Evolutionary conservation across 2,329 filamentous ascomycete species (phyloP), one percentile per base, ranked within the genome.

Genomic region (Coleophoma eucalyptorum): DNA sequence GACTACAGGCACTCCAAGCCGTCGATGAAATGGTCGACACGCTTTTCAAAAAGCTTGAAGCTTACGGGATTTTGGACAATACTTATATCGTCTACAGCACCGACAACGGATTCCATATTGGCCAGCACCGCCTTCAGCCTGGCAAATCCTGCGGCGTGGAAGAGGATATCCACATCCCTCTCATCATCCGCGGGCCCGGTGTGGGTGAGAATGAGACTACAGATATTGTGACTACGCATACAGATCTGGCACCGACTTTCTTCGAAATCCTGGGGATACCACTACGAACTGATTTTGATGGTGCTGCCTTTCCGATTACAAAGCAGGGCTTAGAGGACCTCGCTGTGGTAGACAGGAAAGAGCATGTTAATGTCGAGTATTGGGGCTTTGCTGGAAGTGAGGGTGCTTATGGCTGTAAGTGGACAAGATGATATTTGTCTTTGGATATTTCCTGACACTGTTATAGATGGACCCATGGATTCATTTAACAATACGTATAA

Each of bases 1-100:
- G 79, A 3, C 69, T 81, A 2, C 72, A 73, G 12, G 58, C 77
- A 1, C 68, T 82, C 1, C 77, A 80, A 49, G 70, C 70, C 0
- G 75, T 82, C 1, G 79, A 83, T 43, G 78, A 81, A 56, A 68
- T 83, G 1, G 69, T 83, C 0, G 73, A 76, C 26, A 64, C 65
- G 3, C 52, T 81, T 1, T 55, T 80, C 3, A 56, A 61, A 1
- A 69, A 69, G 2, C 67, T 81, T 0, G 69, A 73, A 2, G 61
- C 62, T 1, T 50, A 65, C 2, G 62, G 58, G 1, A 58, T 71
- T 3, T 52, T 73, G 13, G 64, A 73, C 5, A 67, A 70, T 0
- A 71, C 80, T 0, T 81, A 79, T n/a, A 68, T 87, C 1, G 72
- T 88, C 15, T 83, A 82, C 46, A 78, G 81, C 38, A 78, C 77